Evolutionary conservation across 192 early-diverging fungal genomes (phyloP), one percentile per base, ranked within the genome.

Genomic region (Paraglomus brasilianum): DNA sequence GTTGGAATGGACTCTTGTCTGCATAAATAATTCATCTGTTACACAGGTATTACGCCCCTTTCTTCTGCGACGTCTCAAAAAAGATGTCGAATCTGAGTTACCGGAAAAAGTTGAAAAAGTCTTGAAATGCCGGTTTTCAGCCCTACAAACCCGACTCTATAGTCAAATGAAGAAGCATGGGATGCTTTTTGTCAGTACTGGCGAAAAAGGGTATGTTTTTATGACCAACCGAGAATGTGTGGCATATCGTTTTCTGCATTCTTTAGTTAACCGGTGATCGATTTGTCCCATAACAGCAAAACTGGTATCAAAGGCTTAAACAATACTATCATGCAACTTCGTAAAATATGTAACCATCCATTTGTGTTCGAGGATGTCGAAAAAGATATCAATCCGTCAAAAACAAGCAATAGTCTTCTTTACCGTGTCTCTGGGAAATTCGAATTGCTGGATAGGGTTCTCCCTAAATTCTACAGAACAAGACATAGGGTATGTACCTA

Each of bases 311-410:
- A 88, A 62, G 89, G 91, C 11, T 78, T 99, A 59, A 96, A 92
- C 81, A 99, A 99, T 81, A 86, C 93, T 9, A 89, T 99, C 53
- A 96, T 99, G 97, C 95, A 99, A 76, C 87, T 99, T 55, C 88
- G 96, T 42, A 98, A 98, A 77, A 92, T 99, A 71, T 95, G 93
- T 77, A 99, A 98, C 80, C 97, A 99, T 79, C 97, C 97, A 52
- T 99, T 91, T 77, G 95, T 97, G 14, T 98, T 94, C 83, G 88
- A 91, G 53, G 91, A 93, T 68, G 95, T 99, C 0, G 95, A 97
- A 72, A 78, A 85, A 38, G 74, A 83, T 21, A 80, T 99, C 78
- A 93, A 95, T 72, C 92, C 92, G 5, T 60, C 74, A 30, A 74
- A 83, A 43, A 74, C 67, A 17, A 92, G 83, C 50, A 94, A 95